These are phyloP conservation scores for Shiraia sp. DNA, from an alignment of 2,329 filamentous ascomycete genomes.

Conservation along the genomic window DNA sequence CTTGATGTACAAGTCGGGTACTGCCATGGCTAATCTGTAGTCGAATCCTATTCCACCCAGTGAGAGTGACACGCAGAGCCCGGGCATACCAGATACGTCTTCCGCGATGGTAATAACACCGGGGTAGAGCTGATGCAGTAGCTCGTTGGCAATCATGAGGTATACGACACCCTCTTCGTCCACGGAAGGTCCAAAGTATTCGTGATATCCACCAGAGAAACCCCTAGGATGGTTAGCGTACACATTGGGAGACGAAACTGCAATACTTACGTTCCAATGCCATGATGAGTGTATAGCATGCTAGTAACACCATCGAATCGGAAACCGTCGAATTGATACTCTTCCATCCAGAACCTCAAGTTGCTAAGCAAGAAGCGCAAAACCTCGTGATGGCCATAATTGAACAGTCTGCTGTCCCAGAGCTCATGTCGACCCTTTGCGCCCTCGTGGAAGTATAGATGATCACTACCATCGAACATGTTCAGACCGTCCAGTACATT, in stretches of 20 bases:
- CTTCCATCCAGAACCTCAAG: constrained; percentile 98
- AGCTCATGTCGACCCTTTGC: constrained; percentile 83
- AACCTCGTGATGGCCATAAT: constrained; percentile 94
- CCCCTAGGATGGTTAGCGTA: constrained; percentile 61
- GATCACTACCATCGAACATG: constrained; percentile 92
- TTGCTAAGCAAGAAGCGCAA: constrained; percentile 95
- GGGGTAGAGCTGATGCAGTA: constrained; percentile 90
- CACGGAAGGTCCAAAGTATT: constrained; percentile 88
- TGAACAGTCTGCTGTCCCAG: constrained; percentile 97
- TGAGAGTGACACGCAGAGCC: constrained; percentile 82
- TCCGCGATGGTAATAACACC: constrained; percentile 90
- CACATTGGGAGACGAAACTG: too few species aligned
- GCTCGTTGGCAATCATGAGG: constrained; percentile 93
- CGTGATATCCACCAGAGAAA: constrained; percentile 96
- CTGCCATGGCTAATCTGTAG: constrained; percentile 95
- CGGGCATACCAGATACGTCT: constrained; percentile 98
- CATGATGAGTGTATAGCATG: constrained; percentile 96
- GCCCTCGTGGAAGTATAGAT: constrained; percentile 93
- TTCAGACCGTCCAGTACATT: constrained; percentile 95
- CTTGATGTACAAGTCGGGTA: constrained; percentile 99
- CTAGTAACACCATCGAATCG: constrained; percentile 97
- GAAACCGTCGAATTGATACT: constrained; percentile 96
- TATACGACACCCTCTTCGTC: constrained; percentile 95
- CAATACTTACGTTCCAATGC: constrained; percentile 83
- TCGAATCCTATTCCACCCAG: constrained; percentile 95